Percentiles rank a stretch among this genome's conserved stretches.
phyloP scores from a whole-genome alignment of 108 stramenopile genomes.

The Skeletonema costatum region DNA sequence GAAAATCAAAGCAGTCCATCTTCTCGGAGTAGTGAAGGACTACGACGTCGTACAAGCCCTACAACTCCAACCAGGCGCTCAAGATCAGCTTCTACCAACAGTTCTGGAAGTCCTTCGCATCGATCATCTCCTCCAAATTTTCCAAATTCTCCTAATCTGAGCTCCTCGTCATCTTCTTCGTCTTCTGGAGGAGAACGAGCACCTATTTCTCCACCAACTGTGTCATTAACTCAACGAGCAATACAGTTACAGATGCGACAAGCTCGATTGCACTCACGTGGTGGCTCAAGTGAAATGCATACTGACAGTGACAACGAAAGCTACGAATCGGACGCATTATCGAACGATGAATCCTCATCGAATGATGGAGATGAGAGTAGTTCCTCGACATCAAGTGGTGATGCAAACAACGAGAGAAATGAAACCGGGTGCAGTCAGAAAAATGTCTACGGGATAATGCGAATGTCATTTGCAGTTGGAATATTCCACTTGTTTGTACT shows the following conservation, averaged over 20 bases:
- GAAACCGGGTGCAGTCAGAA: conserved; percentile 46
- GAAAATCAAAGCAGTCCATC: conserved; percentile 10
- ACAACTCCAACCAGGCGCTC: background rate
- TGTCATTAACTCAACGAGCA: conserved; percentile 22
- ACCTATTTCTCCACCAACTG: background rate
- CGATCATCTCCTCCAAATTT: background rate
- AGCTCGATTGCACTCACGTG: conserved; percentile 10
- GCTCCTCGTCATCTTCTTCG: conserved; percentile 3
- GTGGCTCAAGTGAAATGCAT: conserved; percentile 1
- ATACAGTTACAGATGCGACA: conserved; percentile 34
- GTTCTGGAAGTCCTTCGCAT: background rate
- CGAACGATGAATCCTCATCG: background rate
- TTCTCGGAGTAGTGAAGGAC: conserved; percentile 5
- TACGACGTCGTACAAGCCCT: background rate
- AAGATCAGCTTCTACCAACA: background rate
- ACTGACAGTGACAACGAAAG: conserved; percentile 6
- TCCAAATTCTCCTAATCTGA: conserved; percentile 1
- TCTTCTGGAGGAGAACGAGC: background rate
- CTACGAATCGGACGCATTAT: background rate
- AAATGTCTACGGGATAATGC: conserved; percentile 33
- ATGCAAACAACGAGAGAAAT: conserved; percentile 5
- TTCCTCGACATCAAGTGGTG: conserved; percentile 12
- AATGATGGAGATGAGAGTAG: background rate
- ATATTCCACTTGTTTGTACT: conserved; percentile 38
- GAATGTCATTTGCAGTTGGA: conserved; percentile 27